phyloP scores from a whole-genome alignment of 140 eudicot species.

The Anethum foeniculum region DNA sequence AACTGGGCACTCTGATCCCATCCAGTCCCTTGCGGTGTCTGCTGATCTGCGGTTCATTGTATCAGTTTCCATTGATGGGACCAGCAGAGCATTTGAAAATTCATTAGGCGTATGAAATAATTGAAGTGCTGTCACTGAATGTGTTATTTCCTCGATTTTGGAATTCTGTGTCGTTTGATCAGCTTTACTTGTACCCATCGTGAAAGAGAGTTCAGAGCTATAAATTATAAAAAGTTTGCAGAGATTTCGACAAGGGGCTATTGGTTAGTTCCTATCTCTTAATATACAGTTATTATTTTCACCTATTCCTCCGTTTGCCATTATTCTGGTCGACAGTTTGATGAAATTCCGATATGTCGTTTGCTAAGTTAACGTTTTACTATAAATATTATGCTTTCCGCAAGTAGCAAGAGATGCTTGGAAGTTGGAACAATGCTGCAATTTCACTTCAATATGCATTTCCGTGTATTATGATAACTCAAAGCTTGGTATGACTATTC shows the following conservation, averaged over 20 bases:
- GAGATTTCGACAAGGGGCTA: not conserved
- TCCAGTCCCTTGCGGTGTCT: constrained; percentile 67
- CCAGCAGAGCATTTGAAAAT: constrained; percentile 71
- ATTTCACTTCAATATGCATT: not conserved
- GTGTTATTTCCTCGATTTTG: not conserved
- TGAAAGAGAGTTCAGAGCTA: too few relatives aligned
- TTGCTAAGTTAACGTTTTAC: not conserved
- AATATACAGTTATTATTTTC: too few relatives aligned
- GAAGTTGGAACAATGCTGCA: not conserved
- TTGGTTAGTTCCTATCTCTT: not conserved
- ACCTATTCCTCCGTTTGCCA: not conserved
- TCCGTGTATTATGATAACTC: not conserved
- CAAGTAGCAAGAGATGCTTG: too few relatives aligned
- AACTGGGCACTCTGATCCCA: constrained; percentile 50
- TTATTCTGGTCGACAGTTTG: not conserved
- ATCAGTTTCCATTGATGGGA: constrained; percentile 61
- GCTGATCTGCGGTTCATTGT: constrained; percentile 48
- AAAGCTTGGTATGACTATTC: too few relatives aligned
- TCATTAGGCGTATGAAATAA: constrained; percentile 22
- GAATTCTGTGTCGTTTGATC: not conserved
- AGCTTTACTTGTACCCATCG: not conserved
- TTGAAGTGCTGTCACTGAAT: not conserved
- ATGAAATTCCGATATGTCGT: too few relatives aligned
- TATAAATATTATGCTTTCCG: too few relatives aligned
- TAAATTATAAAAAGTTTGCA: not conserved